These are phyloP conservation scores for Ceratocystis papillata DNA, from an alignment of 2,329 filamentous ascomycete genomes.

Conservation along the genomic window DNA sequence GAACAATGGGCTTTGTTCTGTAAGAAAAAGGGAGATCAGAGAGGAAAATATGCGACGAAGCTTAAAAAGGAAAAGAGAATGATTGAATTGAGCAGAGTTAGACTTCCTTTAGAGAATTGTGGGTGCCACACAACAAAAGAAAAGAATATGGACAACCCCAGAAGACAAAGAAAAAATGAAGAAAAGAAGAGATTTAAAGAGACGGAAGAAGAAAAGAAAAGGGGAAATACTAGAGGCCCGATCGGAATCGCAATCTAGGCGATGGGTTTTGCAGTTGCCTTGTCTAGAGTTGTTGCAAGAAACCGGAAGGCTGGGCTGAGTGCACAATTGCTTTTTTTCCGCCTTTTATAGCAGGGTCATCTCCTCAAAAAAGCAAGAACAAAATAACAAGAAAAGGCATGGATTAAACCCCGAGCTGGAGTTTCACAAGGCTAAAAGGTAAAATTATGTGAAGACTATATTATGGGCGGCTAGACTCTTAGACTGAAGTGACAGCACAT, in stretches of 20 bases:
- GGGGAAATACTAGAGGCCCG: neutral
- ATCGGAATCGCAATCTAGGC: neutral
- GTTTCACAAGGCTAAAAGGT: neutral
- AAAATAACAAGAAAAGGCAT: neutral
- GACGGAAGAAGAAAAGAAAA: neutral
- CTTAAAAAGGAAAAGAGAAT: constrained; percentile 9
- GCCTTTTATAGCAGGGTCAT: constrained; percentile 1
- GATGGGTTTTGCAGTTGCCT: constrained; percentile 6
- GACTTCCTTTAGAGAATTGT: neutral
- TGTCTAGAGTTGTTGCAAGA: constrained; percentile 1
- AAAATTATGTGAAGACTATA: too few species aligned
- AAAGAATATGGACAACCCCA: neutral
- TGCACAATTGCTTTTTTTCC: constrained; percentile 1
- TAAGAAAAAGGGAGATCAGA: neutral
- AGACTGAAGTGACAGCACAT: neutral
- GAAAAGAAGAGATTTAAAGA: neutral
- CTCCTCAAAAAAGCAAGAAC: neutral
- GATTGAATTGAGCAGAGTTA: neutral
- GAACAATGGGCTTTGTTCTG: constrained; percentile 22
- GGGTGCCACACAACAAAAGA: neutral
- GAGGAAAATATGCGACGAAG: neutral
- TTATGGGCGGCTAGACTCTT: neutral
- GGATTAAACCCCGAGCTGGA: neutral
- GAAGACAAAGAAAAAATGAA: neutral
- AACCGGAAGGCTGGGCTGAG: constrained; percentile 1